Base-by-base conservation (phyloP, 306 rosid genomes). In the Medicago lupulina region DNA sequence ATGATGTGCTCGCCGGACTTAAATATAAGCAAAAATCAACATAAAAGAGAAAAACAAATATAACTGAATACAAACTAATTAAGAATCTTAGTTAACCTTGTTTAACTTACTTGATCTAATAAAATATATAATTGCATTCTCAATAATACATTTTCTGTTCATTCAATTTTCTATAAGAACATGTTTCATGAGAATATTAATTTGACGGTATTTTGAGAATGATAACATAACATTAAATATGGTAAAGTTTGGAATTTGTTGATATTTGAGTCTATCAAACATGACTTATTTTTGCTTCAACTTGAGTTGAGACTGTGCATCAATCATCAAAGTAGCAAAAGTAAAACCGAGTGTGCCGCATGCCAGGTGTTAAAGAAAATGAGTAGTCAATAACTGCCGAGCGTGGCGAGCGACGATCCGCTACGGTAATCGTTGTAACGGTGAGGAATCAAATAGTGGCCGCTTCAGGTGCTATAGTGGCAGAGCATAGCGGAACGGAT, bases 321-420 rank as follows among this genome's bases (percentile, higher is more conserved):
- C 16, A 51, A 79, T 15, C 19, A 60, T 14, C 54, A 62, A 73
- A 77, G 62, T 43, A 18, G 59, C 6, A 80, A 46, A 70, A 65
- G 51, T 68, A 79, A 0, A 85, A 59, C 36, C 14, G 53, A 75
- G 76, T 21, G 54, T 10, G 69, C 62, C 61, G 63, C 53, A 36
- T 40, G 60, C 46, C 69, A 63, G 55, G 39, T 65, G 53, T 68
- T 15, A 28, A 19, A 40, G 60, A 28, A 28, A 28, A 21, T 21
- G 23, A 21, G 23, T 21, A 21, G 23, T 21, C 23, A 21, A 21
- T 21, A 21, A 1, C 23, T 21, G 23, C 23, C 1, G 23, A 21
- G 23, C 23, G 23, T 21, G 23, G 23, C 1, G 23, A 21, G 23
- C 23, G 23, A 21, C 23, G 23, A 21, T 21, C 23, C 1, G 23